phyloP scores from a whole-genome alignment of 345 rosid species.

The Lepidium didymum region DNA sequence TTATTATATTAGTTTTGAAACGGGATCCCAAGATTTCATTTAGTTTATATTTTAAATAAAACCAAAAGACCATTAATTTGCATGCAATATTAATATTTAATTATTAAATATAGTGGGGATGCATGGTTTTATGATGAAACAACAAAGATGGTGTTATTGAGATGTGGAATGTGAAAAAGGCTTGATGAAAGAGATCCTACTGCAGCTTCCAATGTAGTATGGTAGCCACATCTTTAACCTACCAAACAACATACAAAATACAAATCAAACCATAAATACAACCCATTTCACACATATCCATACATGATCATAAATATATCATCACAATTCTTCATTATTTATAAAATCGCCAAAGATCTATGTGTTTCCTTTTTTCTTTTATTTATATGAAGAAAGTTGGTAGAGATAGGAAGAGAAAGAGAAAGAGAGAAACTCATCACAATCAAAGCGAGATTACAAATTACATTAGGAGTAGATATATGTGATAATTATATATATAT shows the following conservation, averaged over 20 bases:
- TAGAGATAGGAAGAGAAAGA: conserved; percentile 7
- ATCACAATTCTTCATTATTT: neutral
- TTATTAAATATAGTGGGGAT: conserved; percentile 14
- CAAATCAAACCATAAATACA: conserved; percentile 34
- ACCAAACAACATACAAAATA: conserved; percentile 38
- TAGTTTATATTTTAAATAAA: neutral
- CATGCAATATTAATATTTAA: neutral
- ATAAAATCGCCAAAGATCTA: neutral
- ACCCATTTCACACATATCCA: conserved; percentile 9
- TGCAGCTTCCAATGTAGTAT: conserved; percentile 98
- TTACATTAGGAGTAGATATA: conserved; percentile 5
- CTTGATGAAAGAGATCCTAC: conserved; percentile 35
- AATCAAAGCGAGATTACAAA: conserved; percentile 29
- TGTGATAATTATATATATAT: neutral
- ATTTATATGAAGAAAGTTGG: conserved; percentile 6
- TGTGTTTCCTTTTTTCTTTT: conserved; percentile 2
- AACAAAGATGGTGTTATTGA: conserved; percentile 15
- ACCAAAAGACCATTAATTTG: neutral
- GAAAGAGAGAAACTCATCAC: conserved; percentile 11
- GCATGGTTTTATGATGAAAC: conserved; percentile 21
- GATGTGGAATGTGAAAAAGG: conserved; percentile 21
- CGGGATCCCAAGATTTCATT: neutral
- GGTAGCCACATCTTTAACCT: conserved; percentile 99
- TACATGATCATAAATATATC: neutral
- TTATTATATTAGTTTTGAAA: too few relatives aligned